phyloP scores from a whole-genome alignment of 108 stramenopile species.

The Bacterosira constricta region DNA sequence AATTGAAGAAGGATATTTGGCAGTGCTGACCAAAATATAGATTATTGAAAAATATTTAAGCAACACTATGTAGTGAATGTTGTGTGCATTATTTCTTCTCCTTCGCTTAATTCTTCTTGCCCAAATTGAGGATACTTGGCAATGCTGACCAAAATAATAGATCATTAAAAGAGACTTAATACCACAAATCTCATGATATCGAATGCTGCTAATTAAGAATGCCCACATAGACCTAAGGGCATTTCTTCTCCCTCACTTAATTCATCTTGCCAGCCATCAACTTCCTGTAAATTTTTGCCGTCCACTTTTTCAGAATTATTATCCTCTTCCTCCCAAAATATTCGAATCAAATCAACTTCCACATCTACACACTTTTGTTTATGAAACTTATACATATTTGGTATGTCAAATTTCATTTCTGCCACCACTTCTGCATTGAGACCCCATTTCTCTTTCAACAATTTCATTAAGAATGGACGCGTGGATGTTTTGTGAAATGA shows the following conservation, averaged over 20 bases:
- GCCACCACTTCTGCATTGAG: slow-evolving; percentile 83
- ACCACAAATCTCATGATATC: neutral
- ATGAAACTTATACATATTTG: slow-evolving; percentile 92
- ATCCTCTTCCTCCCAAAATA: slow-evolving; percentile 40
- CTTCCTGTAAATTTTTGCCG: neutral
- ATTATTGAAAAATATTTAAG: no score
- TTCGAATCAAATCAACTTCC: slow-evolving; percentile 91
- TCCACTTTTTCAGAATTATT: neutral
- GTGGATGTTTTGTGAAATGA: slow-evolving; percentile 96
- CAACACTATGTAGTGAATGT: no score
- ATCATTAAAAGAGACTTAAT: no score
- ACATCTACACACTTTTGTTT: slow-evolving; percentile 86
- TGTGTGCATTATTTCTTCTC: no score
- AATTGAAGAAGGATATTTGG: slow-evolving; percentile 44
- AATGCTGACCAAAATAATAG: slow-evolving; percentile 36
- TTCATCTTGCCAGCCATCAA: neutral
- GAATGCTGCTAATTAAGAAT: neutral
- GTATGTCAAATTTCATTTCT: slow-evolving; percentile 94
- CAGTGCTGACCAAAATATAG: slow-evolving; percentile 42
- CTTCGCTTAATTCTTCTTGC: no score
- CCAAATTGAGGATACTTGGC: slow-evolving; percentile 54
- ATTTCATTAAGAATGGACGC: slow-evolving; percentile 73
- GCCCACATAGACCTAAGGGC: slow-evolving; percentile 24
- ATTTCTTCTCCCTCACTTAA: slow-evolving; percentile 30
- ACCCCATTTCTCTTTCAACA: slow-evolving; percentile 71